These are phyloP conservation scores for Sonneratia caseolaris DNA, from an alignment of 345 rosid species.

Conservation along the genomic window DNA sequence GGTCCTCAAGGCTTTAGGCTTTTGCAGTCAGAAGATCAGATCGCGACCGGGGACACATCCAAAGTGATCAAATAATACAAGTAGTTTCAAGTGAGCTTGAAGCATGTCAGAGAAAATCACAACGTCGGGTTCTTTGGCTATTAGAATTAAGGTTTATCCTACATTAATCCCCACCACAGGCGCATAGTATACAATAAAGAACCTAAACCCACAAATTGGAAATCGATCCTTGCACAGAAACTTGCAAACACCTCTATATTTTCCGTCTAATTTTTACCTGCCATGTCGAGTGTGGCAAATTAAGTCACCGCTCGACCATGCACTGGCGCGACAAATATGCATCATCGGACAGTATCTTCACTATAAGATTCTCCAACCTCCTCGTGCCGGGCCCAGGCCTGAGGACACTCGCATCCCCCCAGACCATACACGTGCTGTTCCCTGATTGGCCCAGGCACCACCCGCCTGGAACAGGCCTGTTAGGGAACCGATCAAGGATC, in stretches of 20 bases:
- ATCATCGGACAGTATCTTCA: constrained; percentile 42
- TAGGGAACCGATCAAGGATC: constrained; percentile 48
- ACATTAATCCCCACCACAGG: neutral
- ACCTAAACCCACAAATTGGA: too few species aligned
- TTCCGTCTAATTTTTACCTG: too few species aligned
- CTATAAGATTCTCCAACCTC: constrained; percentile 59
- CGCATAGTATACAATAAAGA: neutral
- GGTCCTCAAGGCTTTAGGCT: too few species aligned
- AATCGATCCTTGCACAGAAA: too few species aligned
- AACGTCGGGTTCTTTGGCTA: neutral
- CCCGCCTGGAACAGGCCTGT: constrained; percentile 68
- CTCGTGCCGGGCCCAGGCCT: constrained; percentile 76
- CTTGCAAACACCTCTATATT: too few species aligned
- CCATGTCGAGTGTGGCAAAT: too few species aligned
- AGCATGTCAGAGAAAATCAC: too few species aligned
- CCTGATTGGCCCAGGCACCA: constrained; percentile 77
- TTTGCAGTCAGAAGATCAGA: neutral
- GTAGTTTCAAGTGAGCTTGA: neutral
- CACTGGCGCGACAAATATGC: constrained; percentile 53
- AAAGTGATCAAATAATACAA: neutral
- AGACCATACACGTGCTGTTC: constrained; percentile 47
- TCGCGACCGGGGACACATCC: neutral
- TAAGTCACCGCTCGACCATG: constrained; percentile 16
- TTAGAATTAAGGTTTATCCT: neutral
- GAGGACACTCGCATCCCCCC: constrained; percentile 84